Conservation (phyloP, 2,329 filamentous ascomycete species). For the Neocucurbitaria cava region DNA sequence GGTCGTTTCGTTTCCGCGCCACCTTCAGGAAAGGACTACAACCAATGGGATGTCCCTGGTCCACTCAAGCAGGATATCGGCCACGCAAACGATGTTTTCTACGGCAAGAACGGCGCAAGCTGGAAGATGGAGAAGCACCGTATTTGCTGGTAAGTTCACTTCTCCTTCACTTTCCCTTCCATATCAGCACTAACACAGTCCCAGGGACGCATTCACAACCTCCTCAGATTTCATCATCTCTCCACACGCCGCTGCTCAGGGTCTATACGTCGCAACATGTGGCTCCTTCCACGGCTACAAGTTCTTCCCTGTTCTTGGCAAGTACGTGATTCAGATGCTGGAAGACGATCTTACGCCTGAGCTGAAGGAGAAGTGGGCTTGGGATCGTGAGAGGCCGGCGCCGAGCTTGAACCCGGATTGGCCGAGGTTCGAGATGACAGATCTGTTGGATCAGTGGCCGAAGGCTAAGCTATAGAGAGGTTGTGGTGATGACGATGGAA, state of each 20-base stretch:
- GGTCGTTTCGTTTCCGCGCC: conserved; percentile 65
- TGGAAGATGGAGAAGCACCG: conserved; percentile 69
- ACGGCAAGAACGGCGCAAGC: conserved; percentile 61
- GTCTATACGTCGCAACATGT: conserved; percentile 65
- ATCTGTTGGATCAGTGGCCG: conserved; percentile 52
- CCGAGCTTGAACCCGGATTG: conserved; percentile 60
- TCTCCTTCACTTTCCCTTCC: background rate
- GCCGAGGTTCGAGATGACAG: conserved; percentile 64
- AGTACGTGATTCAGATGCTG: conserved; percentile 60
- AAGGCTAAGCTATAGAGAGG: conserved; percentile 40
- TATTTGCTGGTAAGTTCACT: conserved; percentile 66
- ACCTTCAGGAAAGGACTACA: conserved; percentile 63
- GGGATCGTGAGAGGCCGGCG: conserved; percentile 66
- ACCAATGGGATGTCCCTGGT: conserved; percentile 67
- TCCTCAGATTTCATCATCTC: conserved; percentile 64
- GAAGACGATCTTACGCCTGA: conserved; percentile 49
- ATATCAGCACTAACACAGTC: conserved; percentile 32
- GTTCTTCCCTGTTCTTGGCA: conserved; percentile 65
- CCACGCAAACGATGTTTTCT: conserved; percentile 65
- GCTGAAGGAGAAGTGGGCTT: conserved; percentile 69
- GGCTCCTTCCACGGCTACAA: conserved; percentile 69
- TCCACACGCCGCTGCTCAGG: conserved; percentile 54
- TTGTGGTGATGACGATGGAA: background rate
- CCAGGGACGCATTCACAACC: conserved; percentile 69
- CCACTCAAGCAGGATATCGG: conserved; percentile 65